Evolutionary conservation across 1,284 basidiomycete genomes (phyloP).

Genomic region (Cutaneotrichosporon sp.): DNA sequence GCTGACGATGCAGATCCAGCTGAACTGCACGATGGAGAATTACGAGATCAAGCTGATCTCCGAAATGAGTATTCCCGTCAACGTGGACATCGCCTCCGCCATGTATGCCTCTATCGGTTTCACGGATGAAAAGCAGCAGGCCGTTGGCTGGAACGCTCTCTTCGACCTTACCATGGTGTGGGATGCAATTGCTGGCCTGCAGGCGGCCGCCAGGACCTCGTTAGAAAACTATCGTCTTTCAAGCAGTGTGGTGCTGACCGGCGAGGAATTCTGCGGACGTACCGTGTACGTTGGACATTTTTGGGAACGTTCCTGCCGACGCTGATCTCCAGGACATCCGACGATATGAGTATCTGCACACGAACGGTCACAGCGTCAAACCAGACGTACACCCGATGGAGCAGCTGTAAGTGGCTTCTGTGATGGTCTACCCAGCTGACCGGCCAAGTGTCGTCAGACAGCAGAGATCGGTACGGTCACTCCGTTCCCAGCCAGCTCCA

Average conservation of each 20-base stretch:
- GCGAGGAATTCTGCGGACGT: neutral
- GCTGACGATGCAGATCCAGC: neutral
- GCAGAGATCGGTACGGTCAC: neutral
- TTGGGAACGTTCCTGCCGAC: neutral
- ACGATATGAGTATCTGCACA: neutral
- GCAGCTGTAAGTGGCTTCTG: neutral
- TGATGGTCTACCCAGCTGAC: too few relatives aligned
- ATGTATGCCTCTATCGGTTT: neutral
- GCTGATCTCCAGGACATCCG: neutral
- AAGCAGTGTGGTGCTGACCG: neutral
- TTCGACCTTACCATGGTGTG: neutral
- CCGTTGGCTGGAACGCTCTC: neutral
- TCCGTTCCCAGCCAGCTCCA: too few relatives aligned
- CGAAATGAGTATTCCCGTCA: neutral
- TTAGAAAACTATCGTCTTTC: neutral
- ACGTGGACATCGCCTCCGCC: neutral
- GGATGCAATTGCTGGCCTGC: neutral
- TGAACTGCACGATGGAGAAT: neutral
- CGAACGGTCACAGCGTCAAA: neutral
- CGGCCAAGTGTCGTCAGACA: neutral
- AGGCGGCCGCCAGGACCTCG: neutral
- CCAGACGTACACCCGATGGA: neutral
- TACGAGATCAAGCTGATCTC: neutral
- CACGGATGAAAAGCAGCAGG: neutral
- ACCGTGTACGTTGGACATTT: too few relatives aligned